Base-by-base conservation (phyloP, 176 grass and related monocot genomes). In the Bonia amplexicaulis region DNA sequence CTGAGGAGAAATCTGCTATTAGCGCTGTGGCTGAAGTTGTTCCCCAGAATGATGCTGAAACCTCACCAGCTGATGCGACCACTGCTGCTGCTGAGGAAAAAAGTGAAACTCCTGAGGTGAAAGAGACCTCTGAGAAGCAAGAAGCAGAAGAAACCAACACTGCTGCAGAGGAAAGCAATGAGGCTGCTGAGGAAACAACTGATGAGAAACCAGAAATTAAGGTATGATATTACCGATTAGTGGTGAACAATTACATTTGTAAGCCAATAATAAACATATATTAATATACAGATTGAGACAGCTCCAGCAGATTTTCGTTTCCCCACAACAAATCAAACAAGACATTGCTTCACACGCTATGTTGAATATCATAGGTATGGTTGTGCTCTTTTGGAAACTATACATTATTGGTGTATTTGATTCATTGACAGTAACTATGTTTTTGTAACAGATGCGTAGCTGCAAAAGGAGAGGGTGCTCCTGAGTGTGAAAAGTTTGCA, bases 301-400 rank as follows among this genome's bases (percentile, higher is more conserved):
- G 92, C 94, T 80, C 94, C 92, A 35, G 94, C 94, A 84, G 92
- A 97, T 92, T 92, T 94, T 35, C 90, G 92, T 80, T 97, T 97
- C 70, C 94, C 94, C 54, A 94, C 94, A 74, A 94, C 92, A 63
- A 97, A 97, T 90, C 90, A 97, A 78, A 94, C 91, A 54, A 91
- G 94, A 33, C 94, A 97, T 85, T 97, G 92, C 76, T 94, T 97
- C 82, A 94, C 94, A 29, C 90, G 94, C 53, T 97, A 97, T 71
- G 81, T 97, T 82, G 94, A 97, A 77, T 97, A 97, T 86, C 94
- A 97, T 74, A 97, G 87, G 92, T 94, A 90, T 74, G 78, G 51
- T 49, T 5, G 4, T 9, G n/a, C 20, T 42, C 12, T 68, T 83
- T 51, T 49, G 52, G 8, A 82, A 79, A 58, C 25, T 19, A 58